Percentiles rank a stretch among this genome's conserved stretches.
Evolutionary conservation across 1,284 basidiomycete genomes (phyloP).

Genomic region (Irpex rosettiformis): DNA sequence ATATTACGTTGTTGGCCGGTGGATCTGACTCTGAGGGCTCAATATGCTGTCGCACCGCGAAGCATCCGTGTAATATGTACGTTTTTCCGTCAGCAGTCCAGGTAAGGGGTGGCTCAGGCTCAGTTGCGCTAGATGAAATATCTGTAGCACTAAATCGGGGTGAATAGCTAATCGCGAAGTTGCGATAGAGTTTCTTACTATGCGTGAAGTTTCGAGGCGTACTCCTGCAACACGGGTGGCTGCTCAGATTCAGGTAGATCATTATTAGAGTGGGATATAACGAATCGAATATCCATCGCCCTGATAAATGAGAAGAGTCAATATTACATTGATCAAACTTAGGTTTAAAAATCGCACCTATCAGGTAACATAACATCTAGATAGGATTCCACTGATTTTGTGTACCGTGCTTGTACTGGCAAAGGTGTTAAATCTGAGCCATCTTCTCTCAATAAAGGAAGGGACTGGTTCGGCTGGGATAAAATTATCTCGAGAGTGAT

Average conservation of each 20-base stretch:
- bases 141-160: slow-evolving; percentile 34
- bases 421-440: neutral
- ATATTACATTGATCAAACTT: slow-evolving; percentile 3
- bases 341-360: slow-evolving; percentile 37
- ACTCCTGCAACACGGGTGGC: slow-evolving; percentile 42
- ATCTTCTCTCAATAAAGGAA: neutral
- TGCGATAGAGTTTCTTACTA: slow-evolving; percentile 38
- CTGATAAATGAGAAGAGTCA: slow-evolving; percentile 13
- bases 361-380: slow-evolving; percentile 57
- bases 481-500: slow-evolving; percentile 27
- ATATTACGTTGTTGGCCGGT: slow-evolving; percentile 16
- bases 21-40: slow-evolving; percentile 18
- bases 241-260: slow-evolving; percentile 28
- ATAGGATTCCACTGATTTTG: slow-evolving; percentile 30
- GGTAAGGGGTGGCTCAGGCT: slow-evolving; percentile 51
- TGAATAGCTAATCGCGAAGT: neutral
- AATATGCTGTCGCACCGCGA: slow-evolving; percentile 45
- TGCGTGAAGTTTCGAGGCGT: slow-evolving; percentile 35
- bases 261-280: slow-evolving; percentile 33
- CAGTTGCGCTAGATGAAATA: slow-evolving; percentile 20
- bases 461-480: slow-evolving; percentile 13
- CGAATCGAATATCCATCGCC: slow-evolving; percentile 32
- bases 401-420: slow-evolving; percentile 25
- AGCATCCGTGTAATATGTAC: slow-evolving; percentile 50
- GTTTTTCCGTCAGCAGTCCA: slow-evolving; percentile 35